phyloP scores from a whole-genome alignment of 139 green algal genomes.

The Coelastrella sp. region DNA sequence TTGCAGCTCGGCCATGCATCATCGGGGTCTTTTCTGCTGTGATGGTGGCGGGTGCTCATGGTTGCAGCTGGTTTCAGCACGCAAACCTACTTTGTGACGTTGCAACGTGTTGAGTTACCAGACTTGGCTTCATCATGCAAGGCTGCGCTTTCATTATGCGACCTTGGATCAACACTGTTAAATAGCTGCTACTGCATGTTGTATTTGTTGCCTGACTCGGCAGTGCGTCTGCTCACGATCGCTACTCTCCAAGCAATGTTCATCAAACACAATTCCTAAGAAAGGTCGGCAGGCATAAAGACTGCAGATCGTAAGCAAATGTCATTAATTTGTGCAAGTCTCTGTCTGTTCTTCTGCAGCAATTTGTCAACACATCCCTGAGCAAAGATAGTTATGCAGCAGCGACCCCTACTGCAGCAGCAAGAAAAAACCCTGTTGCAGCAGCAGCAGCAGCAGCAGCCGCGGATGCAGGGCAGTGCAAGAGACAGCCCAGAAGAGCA shows the following conservation, averaged over 20 bases:
- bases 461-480: neutral
- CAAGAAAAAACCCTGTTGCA: no score
- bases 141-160: neutral
- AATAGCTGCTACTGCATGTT: neutral
- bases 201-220: neutral
- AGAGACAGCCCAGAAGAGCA: neutral
- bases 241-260: neutral
- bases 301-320: neutral
- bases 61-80: no score
- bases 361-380: neutral
- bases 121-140: neutral
- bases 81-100: no score
- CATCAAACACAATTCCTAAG: neutral
- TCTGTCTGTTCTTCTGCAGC: no score
- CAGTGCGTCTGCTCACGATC: neutral
- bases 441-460: constrained; percentile 6
- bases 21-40: neutral
- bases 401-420: neutral
- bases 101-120: neutral
- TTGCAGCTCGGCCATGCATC: neutral
- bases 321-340: neutral
- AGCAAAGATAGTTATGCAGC: neutral
- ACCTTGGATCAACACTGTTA: neutral
- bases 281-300: neutral
- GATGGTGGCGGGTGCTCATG: neutral